A percentile compares a stretch with the other conserved stretches of the same genome.
Conservation (phyloP, 352 stramenopile genomes). For the Pythium inflatum region DNA sequence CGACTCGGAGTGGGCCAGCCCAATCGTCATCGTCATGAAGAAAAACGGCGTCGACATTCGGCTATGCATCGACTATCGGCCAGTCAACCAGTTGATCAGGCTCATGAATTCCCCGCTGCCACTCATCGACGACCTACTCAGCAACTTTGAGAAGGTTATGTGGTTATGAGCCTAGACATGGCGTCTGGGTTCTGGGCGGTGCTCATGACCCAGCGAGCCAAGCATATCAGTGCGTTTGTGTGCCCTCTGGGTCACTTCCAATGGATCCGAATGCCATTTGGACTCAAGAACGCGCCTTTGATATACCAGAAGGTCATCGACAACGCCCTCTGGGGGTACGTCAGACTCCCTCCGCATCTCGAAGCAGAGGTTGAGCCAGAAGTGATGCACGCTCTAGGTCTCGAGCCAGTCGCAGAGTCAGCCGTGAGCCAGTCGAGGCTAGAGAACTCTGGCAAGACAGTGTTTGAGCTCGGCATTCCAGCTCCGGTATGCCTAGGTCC, state of each 20-base stretch:
- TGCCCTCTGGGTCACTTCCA: constrained; percentile 33
- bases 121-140: constrained; percentile 25
- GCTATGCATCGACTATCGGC: constrained; percentile 34
- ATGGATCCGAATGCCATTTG: constrained; percentile 29
- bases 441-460: constrained; percentile 7
- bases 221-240: constrained; percentile 23
- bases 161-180: constrained; percentile 27
- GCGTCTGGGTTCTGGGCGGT: constrained; percentile 31
- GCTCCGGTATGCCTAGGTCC: neutral
- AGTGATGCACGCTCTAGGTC: constrained; percentile 7
- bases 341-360: constrained; percentile 7
- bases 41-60: constrained; percentile 26
- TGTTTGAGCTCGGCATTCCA: constrained; percentile 23
- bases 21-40: constrained; percentile 37
- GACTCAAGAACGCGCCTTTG: constrained; percentile 25
- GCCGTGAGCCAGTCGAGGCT: neutral
- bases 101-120: constrained; percentile 31
- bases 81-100: constrained; percentile 15
- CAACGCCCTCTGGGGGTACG: constrained; percentile 25
- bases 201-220: constrained; percentile 15
- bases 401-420: neutral
- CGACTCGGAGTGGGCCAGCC: constrained; percentile 28
- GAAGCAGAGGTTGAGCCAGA: constrained; percentile 8
- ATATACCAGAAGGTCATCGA: constrained; percentile 32
- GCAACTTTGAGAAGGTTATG: constrained; percentile 24